Conservation (phyloP, 1,139 yeast species). For the Suhomyces taliae region DNA sequence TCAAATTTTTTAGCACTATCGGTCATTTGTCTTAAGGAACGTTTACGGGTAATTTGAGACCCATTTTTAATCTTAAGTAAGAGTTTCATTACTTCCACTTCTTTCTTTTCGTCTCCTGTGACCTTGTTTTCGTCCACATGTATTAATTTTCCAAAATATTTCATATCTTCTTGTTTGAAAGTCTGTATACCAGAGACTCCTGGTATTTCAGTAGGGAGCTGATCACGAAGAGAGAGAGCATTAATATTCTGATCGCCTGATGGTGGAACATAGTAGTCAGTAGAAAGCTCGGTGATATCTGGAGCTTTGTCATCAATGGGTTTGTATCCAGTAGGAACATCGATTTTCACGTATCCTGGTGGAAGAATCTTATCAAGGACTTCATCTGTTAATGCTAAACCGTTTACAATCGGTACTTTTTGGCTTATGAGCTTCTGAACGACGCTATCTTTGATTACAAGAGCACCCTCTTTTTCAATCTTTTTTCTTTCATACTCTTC, state of each 20-base stretch:
- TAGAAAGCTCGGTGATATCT: slow-evolving; percentile 32
- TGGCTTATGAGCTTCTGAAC: slow-evolving; percentile 12
- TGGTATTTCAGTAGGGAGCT: slow-evolving; percentile 57
- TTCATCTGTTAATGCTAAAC: slow-evolving; percentile 50
- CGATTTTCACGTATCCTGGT: slow-evolving; percentile 47
- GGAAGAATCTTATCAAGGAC: slow-evolving; percentile 56
- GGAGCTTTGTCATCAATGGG: slow-evolving; percentile 33
- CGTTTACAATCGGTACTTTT: slow-evolving; percentile 43
- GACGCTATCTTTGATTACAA: not conserved
- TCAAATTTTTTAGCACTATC: slow-evolving; percentile 69
- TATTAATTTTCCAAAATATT: slow-evolving; percentile 66
- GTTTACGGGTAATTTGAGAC: slow-evolving; percentile 61
- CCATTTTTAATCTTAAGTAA: slow-evolving; percentile 80
- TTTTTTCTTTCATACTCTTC: slow-evolving; percentile 26
- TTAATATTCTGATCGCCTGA: slow-evolving; percentile 16
- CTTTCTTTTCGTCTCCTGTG: slow-evolving; percentile 52
- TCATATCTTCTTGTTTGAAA: slow-evolving; percentile 71
- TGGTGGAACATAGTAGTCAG: slow-evolving; percentile 29
- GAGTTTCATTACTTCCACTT: slow-evolving; percentile 61
- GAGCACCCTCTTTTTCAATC: slow-evolving; percentile 14
- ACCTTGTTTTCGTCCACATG: slow-evolving; percentile 37
- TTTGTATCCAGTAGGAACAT: slow-evolving; percentile 49
- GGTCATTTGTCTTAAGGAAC: slow-evolving; percentile 67
- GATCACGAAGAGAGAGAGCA: slow-evolving; percentile 27
- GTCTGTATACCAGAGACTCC: slow-evolving; percentile 58